Conservation (phyloP, 768 basidiomycete species). For the Podaxis sp. region DNA sequence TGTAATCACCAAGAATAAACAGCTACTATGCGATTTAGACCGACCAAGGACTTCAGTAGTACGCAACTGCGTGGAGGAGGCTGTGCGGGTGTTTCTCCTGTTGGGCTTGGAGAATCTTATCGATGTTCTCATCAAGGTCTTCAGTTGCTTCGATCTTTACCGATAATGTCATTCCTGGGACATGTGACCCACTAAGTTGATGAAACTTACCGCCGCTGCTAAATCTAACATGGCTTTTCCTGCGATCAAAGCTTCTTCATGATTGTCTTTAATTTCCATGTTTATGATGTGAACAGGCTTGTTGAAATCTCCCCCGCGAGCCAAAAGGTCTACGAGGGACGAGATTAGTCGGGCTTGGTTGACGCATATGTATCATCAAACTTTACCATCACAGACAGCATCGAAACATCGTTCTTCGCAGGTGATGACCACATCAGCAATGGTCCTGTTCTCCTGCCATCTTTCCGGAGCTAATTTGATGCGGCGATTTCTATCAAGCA, state of each 20-base stretch:
- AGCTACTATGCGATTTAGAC: neutral
- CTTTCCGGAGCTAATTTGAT: slow-evolving; percentile 93
- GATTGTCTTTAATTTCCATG: slow-evolving; percentile 98
- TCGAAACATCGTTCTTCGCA: slow-evolving; percentile 99
- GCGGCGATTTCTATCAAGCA: slow-evolving; percentile 93
- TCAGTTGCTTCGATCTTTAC: slow-evolving; percentile 75
- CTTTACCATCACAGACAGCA: slow-evolving; percentile 93
- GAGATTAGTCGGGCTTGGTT: neutral
- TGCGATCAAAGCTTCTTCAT: slow-evolving; percentile 95
- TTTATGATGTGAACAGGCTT: slow-evolving; percentile 95
- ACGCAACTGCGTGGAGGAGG: slow-evolving; percentile 86
- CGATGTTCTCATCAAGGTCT: slow-evolving; percentile 92
- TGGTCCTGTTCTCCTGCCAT: slow-evolving; percentile 87
- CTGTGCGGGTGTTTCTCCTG: slow-evolving; percentile 90
- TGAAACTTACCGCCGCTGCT: slow-evolving; percentile 73
- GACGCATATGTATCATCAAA: neutral
- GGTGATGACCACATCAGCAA: slow-evolving; percentile 97
- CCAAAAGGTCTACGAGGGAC: slow-evolving; percentile 62
- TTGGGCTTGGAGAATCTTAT: slow-evolving; percentile 77
- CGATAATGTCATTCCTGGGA: slow-evolving; percentile 11
- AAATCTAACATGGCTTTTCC: slow-evolving; percentile 94
- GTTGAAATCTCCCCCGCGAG: slow-evolving; percentile 87
- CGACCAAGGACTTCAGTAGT: slow-evolving; percentile 52
- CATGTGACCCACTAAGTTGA: neutral
- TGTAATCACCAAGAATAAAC: neutral